Evolutionary conservation across 352 stramenopile species (phyloP).

Genomic region (Aphanomyces astaci): DNA sequence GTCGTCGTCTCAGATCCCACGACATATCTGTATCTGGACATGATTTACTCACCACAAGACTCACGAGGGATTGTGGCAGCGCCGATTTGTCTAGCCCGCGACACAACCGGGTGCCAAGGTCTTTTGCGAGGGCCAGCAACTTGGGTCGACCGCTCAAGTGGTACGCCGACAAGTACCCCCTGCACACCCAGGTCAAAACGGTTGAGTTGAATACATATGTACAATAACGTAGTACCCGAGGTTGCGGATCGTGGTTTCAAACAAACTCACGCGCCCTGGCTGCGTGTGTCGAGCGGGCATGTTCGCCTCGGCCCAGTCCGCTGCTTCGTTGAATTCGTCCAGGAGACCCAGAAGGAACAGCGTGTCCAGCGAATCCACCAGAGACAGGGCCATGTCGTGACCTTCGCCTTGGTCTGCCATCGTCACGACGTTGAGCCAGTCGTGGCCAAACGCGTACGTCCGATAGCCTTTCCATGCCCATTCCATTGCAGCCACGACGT

Average conservation of each 20-base stretch:
- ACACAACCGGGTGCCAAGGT: neutral
- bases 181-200: constrained; percentile 2
- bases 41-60: neutral
- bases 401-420: constrained; percentile 45
- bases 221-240: no score
- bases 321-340: constrained; percentile 15
- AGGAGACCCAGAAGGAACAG: constrained; percentile 18
- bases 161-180: neutral
- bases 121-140: constrained; percentile 5
- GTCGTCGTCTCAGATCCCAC: no score
- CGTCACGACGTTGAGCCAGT: constrained; percentile 58
- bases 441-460: constrained; percentile 55
- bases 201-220: constrained; percentile 23
- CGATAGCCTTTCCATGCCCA: constrained; percentile 80
- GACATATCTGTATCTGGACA: neutral
- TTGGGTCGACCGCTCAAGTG: neutral
- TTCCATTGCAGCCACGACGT: constrained; percentile 53
- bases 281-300: neutral
- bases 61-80: constrained; percentile 8
- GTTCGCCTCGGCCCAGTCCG: constrained; percentile 8
- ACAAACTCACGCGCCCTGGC: neutral
- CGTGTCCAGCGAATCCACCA: constrained; percentile 21
- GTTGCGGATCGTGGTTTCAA: constrained; percentile 21
- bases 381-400: constrained; percentile 26
- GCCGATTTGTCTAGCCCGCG: neutral